A percentile compares a stretch with the other conserved stretches of the same genome.
Evolutionary conservation across 1,284 basidiomycete genomes (phyloP).

Genomic region (Malassezia cuniculi): DNA sequence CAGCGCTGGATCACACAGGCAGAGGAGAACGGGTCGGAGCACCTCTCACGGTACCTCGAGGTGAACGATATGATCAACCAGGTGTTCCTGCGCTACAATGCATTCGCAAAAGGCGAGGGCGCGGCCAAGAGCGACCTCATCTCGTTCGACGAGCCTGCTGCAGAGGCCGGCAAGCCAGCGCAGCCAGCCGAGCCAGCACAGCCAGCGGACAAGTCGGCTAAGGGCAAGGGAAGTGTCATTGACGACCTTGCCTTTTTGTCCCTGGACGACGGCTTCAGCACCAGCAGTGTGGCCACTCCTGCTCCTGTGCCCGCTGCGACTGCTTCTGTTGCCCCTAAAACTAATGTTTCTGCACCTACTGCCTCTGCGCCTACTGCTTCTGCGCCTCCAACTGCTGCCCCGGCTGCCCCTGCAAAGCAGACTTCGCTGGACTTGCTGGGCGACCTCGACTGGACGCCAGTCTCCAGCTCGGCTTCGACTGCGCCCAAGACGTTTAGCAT

Average conservation of each 20-base stretch:
- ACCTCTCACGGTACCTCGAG: conserved; percentile 80
- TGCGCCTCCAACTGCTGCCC: background rate
- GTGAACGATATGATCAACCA: conserved; percentile 97
- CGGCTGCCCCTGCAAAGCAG: background rate
- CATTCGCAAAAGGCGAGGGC: conserved; percentile 71
- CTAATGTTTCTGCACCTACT: background rate
- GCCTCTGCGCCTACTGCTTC: background rate
- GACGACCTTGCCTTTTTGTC: too few species aligned
- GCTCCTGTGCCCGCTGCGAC: conserved; percentile 11
- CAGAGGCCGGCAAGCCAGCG: background rate
- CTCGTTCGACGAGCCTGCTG: conserved; percentile 28
- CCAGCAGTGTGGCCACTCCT: background rate
- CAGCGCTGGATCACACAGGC: conserved; percentile 98
- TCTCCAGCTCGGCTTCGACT: conserved; percentile 6
- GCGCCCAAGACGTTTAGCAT: background rate
- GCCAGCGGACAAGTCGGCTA: background rate
- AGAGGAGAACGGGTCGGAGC: conserved; percentile 56
- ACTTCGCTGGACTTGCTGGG: conserved; percentile 8
- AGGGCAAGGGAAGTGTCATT: background rate
- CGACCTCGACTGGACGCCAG: conserved; percentile 4
- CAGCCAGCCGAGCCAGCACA: background rate
- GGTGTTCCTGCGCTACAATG: conserved; percentile 74
- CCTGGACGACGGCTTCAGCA: too few species aligned
- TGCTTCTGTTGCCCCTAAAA: too few species aligned
- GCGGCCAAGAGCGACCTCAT: conserved; percentile 49